Evolutionary conservation across 345 rosid genomes (phyloP), one percentile per base, ranked within the genome.

Genomic region (Combretum micranthum): DNA sequence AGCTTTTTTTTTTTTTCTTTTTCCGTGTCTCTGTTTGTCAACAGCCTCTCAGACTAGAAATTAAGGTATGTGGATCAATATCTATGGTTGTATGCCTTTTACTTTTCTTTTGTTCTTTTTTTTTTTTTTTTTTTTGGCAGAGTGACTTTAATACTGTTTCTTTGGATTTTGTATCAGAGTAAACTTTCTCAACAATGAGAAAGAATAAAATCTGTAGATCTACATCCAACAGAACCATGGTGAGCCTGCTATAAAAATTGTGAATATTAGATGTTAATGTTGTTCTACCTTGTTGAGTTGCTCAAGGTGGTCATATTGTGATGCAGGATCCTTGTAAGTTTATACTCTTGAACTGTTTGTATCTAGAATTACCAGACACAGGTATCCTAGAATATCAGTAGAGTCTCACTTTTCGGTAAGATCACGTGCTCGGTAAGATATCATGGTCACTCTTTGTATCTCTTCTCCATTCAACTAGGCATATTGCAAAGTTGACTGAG

Each of bases 311-410:
- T 51, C 60, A 39, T 37, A 10, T 42, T 42, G 39, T 62, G 65
- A 50, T 70, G 61, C 80, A 78, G 83, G 83, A 75, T 78, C 54
- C 64, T 78, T 44, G 72, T 69, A 60, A 78, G 80, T 64, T 45
- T 78, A 64, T 78, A 78, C 51, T 75, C 83, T 2, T 80, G 83
- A 59, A 78, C 83, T 56, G 77, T 78, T 17, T 69, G 79, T 46
- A 78, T 78, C 50, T 78, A 77, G 80, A 67, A 78, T 59, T 78
- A 78, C 75, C 83, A 78, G 76, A 80, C 97, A 44, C 99, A 89
- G 96, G 99, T 94, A 78, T 39, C 72, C 56, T 42, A 54, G 15
- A 16, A 53, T 47, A 15, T 14, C 43, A 46, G 20, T 47, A 50
- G n/a, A 47, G 23, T 54, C 21, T 32, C 39, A 32, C 39, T 7